Evolutionary conservation across 495 filamentous ascomycete genomes (phyloP), one percentile per base, ranked within the genome.

Genomic region (Penicillium arizonense): DNA sequence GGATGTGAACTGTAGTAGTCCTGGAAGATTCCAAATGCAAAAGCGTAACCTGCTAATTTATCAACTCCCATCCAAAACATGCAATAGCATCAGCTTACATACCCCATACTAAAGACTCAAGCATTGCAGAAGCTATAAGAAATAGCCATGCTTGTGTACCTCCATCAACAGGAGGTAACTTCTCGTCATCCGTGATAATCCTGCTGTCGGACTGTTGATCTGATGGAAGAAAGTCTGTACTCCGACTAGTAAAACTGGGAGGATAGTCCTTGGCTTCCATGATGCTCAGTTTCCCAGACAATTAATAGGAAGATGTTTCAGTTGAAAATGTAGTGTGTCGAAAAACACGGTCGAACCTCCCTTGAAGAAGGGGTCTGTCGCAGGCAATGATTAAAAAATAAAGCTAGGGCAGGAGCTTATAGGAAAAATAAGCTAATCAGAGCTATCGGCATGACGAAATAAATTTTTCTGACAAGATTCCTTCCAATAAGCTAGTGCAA

Each of bases 101-200:
- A 85, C 84, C 84, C 84, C 83, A 89, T 10, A 86, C 71, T 8
- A 88, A 60, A 8, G 72, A 79, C 54, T 89, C 84, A 28, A 88
- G 71, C 53, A 81, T 67, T 58, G 86, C 83, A 48, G 76, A 77
- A 3, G 81, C 81, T 3, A 74, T 68, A 1, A 89, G 69, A 53
- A 85, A 86, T 1, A 87, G 68, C 81, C 82, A 89, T 16, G 86
- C 85, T 33, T 82, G 71, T 38, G 73, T 76, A 3, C 84, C 86
- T 9, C 78, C 71, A 66, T 89, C 86, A 1, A 68, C 74, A 3
- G 72, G 74, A 9, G 85, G 84, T 9, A 86, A 60, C 3, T 36
- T 36, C 21, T 58, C 4, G 6, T 57, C 42, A 11, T 38, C 21
- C 2, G 28, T 9, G 21, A 50, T 47, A 12, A 37, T 42, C 36